Base-by-base conservation (phyloP, 2,329 filamentous ascomycete genomes). In the Colletotrichum phormii region DNA sequence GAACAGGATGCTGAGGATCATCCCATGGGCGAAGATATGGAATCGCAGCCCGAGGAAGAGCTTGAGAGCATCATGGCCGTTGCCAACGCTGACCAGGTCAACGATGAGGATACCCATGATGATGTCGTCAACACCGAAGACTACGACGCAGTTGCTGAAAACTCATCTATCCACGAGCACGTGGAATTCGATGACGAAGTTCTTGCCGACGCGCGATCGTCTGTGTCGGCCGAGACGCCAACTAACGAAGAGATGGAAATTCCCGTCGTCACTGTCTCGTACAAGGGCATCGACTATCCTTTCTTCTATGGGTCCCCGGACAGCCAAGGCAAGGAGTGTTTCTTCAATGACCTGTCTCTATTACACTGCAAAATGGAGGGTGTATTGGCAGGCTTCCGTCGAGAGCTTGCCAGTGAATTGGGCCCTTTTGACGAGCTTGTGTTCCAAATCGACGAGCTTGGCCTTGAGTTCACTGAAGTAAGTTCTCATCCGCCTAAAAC, bases 381-480 rank as follows among this genome's bases (percentile, higher is more conserved):
- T 8, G 80, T 89, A 12, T 76, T 89, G 62, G 78, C 80, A 22
- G 82, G 82, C 5, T 80, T 89, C 35, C 85, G 87, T 35, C 77
- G 79, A 7, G 86, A 88, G 74, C 81, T 89, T 15, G 78, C 80
- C 22, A 81, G 84, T 51, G 88, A 89, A 64, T 77, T 89, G 3
- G 78, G 80, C 5, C 70, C 79, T 4, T 81, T 84, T 22, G 87
- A 89, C 64, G 87, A 89, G 68, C 78, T 89, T 54, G 81, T 85
- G n/a, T 82, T 89, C 53, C 85, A 87, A 71, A 80, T 89, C 59
- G 86, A 89, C 33, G 85, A 88, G 71, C 82, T 89, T 53, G 86
- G 86, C 9, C 80, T 89, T 37, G 87, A 89, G 77, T 88, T 89
- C 77, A 81, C 85, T 24, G 87, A 89, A 81, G 86, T 87, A 80